These are phyloP conservation scores for Wickerhamiella allomyrinae DNA, from an alignment of 805 yeast species.

Conservation along the genomic window DNA sequence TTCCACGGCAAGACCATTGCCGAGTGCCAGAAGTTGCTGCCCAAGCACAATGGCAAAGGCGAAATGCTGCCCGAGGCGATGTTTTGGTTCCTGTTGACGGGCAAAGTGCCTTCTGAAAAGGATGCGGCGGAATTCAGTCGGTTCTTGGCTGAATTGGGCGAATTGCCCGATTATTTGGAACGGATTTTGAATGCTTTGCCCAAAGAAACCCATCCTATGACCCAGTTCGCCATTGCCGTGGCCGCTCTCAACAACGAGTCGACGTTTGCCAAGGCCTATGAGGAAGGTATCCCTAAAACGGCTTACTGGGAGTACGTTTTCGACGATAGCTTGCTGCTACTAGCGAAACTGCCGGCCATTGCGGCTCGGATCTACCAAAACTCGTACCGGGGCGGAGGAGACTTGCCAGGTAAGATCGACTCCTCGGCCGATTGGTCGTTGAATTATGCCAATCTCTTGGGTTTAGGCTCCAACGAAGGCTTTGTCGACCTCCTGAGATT, in stretches of 20 bases:
- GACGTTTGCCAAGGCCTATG: slow-evolving; percentile 57
- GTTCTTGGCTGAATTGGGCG: slow-evolving; percentile 51
- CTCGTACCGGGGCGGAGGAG: slow-evolving; percentile 38
- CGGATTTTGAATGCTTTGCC: slow-evolving; percentile 52
- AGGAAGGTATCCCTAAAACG: slow-evolving; percentile 49
- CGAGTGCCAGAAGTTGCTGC: slow-evolving; percentile 53
- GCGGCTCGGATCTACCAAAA: slow-evolving; percentile 66
- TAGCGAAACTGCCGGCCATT: slow-evolving; percentile 60
- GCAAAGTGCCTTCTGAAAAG: slow-evolving; percentile 48
- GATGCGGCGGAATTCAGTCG: slow-evolving; percentile 43
- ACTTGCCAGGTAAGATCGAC: slow-evolving; percentile 37
- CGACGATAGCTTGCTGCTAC: slow-evolving; percentile 55
- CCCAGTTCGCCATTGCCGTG: slow-evolving; percentile 64
- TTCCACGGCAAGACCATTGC: slow-evolving; percentile 67
- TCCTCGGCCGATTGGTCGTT: slow-evolving; percentile 53
- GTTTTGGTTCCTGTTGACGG: slow-evolving; percentile 67
- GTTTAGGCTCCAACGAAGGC: slow-evolving; percentile 33
- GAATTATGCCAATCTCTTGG: slow-evolving; percentile 52
- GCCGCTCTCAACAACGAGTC: slow-evolving; percentile 61
- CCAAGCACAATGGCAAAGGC: slow-evolving; percentile 38
- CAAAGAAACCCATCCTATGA: slow-evolving; percentile 64
- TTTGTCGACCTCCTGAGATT: slow-evolving; percentile 59
- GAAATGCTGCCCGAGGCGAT: slow-evolving; percentile 53
- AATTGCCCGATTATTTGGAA: slow-evolving; percentile 49
- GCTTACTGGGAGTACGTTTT: slow-evolving; percentile 65